Base-by-base conservation (phyloP, 345 rosid species). In the Populus ilicifolia region DNA sequence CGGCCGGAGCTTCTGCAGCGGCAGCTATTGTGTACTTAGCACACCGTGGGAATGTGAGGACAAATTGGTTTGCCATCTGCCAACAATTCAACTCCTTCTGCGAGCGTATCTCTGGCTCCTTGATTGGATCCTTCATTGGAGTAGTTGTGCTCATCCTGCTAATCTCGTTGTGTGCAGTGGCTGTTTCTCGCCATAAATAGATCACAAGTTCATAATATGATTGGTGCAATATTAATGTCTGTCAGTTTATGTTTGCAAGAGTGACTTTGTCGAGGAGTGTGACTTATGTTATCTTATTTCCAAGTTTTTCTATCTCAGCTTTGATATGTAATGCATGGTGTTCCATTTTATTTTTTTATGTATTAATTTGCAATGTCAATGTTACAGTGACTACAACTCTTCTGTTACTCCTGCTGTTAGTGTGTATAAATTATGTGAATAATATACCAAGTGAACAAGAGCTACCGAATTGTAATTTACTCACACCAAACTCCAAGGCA, bases 51-150 rank as follows among this genome's bases (percentile, higher is more conserved):
- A 94, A 94, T 78, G 38, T 74, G 0, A 88, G 33, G 75, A 78
- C 89, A 67, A 93, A 91, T 85, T 93, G 98, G 97, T 81, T 87
- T 75, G 80, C 94, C 39, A 79, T 94, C 74, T 90, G 94, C 84
- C 90, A 86, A 80, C 97, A 94, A 54, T 91, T 86, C 83, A 88
- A 89, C 73, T 88, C 97, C 21, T 91, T 94, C 84, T 94, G 97
- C 69, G 83, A 89, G 82, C 94, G 94, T 67, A 84, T 80, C 72
- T 92, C 96, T 1, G 93, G 92, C 10, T 89, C 92, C 52, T 78
- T 94, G 79, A 86, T 91, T 33, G 97, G 98, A 67, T 93, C 97
- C 56, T 90, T 87, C 73, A 81, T 77, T 1, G 95, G 79, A 27
- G 80, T 84, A 13, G 83, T 77, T 23, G 5, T 84, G 62, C 69